Percentiles rank a stretch among this genome's conserved stretches.
phyloP scores from a whole-genome alignment of 768 basidiomycete genomes.

The Sarcomyxa edulis region DNA sequence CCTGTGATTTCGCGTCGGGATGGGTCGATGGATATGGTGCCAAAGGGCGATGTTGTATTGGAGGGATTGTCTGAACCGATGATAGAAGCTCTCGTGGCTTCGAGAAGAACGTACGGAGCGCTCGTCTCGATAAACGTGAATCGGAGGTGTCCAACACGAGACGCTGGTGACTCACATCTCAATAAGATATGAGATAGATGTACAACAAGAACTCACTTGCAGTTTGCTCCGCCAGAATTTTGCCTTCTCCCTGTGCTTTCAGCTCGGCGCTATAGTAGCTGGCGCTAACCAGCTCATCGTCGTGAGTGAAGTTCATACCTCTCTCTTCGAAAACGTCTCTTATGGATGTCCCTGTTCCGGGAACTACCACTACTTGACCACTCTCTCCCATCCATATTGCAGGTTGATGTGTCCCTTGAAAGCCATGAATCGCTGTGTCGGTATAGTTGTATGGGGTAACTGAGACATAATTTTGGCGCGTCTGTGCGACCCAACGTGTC shows the following conservation, averaged over 20 bases:
- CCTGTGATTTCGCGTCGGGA: conserved; percentile 44
- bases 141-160: conserved; percentile 58
- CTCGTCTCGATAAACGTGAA: conserved; percentile 40
- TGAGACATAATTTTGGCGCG: conserved; percentile 71
- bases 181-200: neutral
- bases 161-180: conserved; percentile 33
- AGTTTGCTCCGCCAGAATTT: conserved; percentile 42
- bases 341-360: conserved; percentile 44
- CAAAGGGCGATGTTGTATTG: conserved; percentile 37
- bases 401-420: conserved; percentile 77
- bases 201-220: conserved; percentile 32
- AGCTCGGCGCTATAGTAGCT: conserved; percentile 48
- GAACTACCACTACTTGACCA: conserved; percentile 54
- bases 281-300: conserved; percentile 34
- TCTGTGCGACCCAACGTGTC: conserved; percentile 85
- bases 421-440: conserved; percentile 53
- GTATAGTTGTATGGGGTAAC: conserved; percentile 69
- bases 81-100: conserved; percentile 49
- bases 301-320: conserved; percentile 40
- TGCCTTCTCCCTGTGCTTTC: conserved; percentile 33
- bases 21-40: conserved; percentile 40
- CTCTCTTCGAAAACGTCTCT: conserved; percentile 42
- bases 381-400: conserved; percentile 91
- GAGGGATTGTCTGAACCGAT: conserved; percentile 31
- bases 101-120: conserved; percentile 47